Percentiles rank a stretch among this genome's conserved stretches.
Evolutionary conservation across 148 eudicot species (phyloP).

Genomic region (Camellia lanceoleosa): DNA sequence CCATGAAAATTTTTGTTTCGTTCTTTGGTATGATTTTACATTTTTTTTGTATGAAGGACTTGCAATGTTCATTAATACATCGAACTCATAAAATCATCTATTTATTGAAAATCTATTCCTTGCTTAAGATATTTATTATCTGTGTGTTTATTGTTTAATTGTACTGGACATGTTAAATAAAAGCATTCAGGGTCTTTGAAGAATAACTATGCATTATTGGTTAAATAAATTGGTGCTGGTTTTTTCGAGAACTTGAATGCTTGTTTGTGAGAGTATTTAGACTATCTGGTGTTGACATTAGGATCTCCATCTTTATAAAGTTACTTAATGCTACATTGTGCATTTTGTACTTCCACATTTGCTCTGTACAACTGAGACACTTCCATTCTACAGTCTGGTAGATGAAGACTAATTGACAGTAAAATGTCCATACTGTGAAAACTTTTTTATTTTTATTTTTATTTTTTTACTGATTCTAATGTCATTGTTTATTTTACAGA

Average conservation of each 20-base stretch:
- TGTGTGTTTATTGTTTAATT: not conserved
- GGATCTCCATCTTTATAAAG: not conserved
- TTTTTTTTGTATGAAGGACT: not conserved
- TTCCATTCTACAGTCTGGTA: not conserved
- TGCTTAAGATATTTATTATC: not conserved
- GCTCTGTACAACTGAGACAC: not conserved
- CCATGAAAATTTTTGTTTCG: not conserved
- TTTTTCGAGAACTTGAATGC: not conserved
- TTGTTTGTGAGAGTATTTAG: not conserved
- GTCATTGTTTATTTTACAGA: conserved; percentile 43
- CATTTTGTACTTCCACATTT: not conserved
- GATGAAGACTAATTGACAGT: not conserved
- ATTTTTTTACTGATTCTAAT: conserved; percentile 2
- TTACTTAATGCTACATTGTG: not conserved
- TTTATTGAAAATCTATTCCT: not conserved
- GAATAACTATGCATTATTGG: not conserved
- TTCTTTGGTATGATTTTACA: not conserved
- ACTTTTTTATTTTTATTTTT: not conserved
- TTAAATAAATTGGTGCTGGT: not conserved
- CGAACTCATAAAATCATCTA: not conserved
- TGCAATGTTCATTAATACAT: not conserved
- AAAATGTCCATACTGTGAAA: not conserved
- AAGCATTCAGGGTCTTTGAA: not conserved
- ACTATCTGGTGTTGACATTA: not conserved
- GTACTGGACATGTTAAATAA: not conserved